Conservation (phyloP, 768 basidiomycete genomes). For the Suillus fuscotomentosus region DNA sequence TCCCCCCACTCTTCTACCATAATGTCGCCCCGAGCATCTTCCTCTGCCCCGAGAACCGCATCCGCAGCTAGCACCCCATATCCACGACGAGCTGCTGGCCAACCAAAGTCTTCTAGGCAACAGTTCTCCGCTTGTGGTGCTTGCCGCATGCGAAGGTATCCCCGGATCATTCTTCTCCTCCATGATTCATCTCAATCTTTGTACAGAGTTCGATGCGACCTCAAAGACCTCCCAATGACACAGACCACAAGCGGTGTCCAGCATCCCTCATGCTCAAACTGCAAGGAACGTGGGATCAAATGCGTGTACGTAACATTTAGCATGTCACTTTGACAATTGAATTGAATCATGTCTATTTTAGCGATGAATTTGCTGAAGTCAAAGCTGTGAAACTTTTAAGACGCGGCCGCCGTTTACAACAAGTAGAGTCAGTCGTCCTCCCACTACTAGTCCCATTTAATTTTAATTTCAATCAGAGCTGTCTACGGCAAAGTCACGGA, state of each 20-base stretch:
- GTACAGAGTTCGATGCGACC: conserved; percentile 84
- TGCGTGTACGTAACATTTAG: conserved; percentile 77
- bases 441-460: conserved; percentile 4
- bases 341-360: conserved; percentile 31
- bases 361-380: conserved; percentile 89
- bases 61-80: conserved; percentile 30
- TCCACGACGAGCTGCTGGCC: conserved; percentile 51
- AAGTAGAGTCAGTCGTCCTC: conserved; percentile 67
- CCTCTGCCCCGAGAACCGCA: conserved; percentile 29
- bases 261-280: conserved; percentile 76
- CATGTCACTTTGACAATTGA: conserved; percentile 1
- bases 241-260: conserved; percentile 41
- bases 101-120: conserved; percentile 74
- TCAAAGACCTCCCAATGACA: conserved; percentile 73
- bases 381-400: conserved; percentile 86
- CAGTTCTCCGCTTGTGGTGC: conserved; percentile 95
- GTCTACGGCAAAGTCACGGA: conserved; percentile 72
- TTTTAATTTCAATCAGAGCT: conserved; percentile 38
- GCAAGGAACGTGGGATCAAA: conserved; percentile 83
- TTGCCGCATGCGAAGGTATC: conserved; percentile 83
- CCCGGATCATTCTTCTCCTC: not conserved
- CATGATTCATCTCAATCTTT: not conserved
- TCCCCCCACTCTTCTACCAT: conserved; percentile 3
- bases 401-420: conserved; percentile 76
- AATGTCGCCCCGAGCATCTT: conserved; percentile 62